Conservation (phyloP, 495 filamentous ascomycete genomes). For the Niebla homalea region DNA sequence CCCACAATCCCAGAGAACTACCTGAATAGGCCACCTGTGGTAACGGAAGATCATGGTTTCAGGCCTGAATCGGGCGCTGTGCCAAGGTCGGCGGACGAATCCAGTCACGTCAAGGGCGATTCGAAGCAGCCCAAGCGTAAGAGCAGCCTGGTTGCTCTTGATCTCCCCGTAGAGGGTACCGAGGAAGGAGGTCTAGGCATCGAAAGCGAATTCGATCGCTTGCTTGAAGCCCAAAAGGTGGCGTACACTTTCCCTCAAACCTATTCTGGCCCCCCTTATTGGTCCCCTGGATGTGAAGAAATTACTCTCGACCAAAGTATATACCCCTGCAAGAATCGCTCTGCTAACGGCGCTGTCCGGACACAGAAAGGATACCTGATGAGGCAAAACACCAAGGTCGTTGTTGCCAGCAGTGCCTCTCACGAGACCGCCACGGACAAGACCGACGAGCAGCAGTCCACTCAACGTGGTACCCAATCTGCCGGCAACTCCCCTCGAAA, state of each 20-base stretch:
- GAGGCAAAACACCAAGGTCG: slow-evolving; percentile 95
- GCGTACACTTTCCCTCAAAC: slow-evolving; percentile 42
- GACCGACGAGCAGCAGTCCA: slow-evolving; percentile 35
- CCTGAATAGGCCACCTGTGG: slow-evolving; percentile 34
- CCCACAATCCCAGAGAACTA: slow-evolving; percentile 50
- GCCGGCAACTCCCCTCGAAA: slow-evolving; percentile 64
- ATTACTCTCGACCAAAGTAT: slow-evolving; percentile 19
- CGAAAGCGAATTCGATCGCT: slow-evolving; percentile 83
- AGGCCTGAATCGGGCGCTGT: slow-evolving; percentile 12
- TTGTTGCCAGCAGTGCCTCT: slow-evolving; percentile 66
- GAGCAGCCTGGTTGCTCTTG: slow-evolving; percentile 46
- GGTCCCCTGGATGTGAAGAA: slow-evolving; percentile 12
- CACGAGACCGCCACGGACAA: slow-evolving; percentile 37
- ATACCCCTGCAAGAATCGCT: slow-evolving; percentile 4
- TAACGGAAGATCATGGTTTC: slow-evolving; percentile 22
- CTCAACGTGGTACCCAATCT: slow-evolving; percentile 39
- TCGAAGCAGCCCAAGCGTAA: slow-evolving; percentile 30
- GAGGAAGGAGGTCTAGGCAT: slow-evolving; percentile 61
- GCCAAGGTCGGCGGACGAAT: slow-evolving; percentile 5
- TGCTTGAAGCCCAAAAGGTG: slow-evolving; percentile 98
- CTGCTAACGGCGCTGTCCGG: slow-evolving; percentile 43
- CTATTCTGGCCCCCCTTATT: slow-evolving; percentile 12
- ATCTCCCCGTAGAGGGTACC: slow-evolving; percentile 47
- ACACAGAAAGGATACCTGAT: slow-evolving; percentile 95
- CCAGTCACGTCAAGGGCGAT: slow-evolving; percentile 3